These are phyloP conservation scores for Erodium moschatum DNA, from an alignment of 441 rosid genomes.

Conservation along the genomic window DNA sequence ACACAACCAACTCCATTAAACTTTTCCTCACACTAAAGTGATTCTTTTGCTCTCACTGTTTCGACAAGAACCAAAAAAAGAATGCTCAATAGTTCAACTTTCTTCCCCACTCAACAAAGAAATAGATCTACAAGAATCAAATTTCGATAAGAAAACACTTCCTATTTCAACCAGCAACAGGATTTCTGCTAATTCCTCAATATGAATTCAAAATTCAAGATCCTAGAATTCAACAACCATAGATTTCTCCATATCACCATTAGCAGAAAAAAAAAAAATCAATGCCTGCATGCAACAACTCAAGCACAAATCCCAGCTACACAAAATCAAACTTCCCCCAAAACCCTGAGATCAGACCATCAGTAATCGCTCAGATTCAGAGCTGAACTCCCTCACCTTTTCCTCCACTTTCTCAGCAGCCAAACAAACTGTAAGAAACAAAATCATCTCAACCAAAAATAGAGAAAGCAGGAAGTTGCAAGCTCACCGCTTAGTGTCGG, in stretches of 20 bases:
- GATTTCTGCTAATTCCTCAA: no score
- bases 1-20: no score
- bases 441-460: not conserved
- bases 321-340: not conserved
- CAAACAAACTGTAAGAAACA: not conserved
- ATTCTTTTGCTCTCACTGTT: no score
- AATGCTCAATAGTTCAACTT: no score
- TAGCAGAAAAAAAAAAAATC: not conserved
- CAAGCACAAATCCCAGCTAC: not conserved
- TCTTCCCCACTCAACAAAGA: no score
- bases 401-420: conserved; percentile 11
- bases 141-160: no score
- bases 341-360: not conserved
- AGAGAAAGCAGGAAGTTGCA: not conserved
- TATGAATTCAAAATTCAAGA: no score
- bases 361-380: conserved; percentile 1
- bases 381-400: not conserved
- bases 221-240: not conserved
- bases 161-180: no score
- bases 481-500: conserved; percentile 46
- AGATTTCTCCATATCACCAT: not conserved
- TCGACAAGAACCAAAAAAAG: no score
- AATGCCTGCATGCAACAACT: not conserved
- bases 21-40: no score
- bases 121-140: no score